Evolutionary conservation across 1,284 basidiomycete species (phyloP).

Genomic region (Ceratobasidium sp.): DNA sequence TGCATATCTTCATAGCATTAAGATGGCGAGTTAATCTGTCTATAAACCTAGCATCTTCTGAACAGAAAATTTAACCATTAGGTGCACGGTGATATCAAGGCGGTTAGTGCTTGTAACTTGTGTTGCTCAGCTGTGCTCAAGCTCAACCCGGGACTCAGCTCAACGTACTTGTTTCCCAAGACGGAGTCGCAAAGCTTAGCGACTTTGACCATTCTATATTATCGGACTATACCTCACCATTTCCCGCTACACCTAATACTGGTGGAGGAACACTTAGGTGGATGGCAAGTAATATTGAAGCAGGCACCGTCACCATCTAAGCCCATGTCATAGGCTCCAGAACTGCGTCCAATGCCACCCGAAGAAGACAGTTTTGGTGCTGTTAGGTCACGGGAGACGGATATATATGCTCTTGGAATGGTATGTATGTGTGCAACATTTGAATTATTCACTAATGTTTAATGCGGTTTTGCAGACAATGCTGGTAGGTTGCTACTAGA

Average conservation of each 20-base stretch:
- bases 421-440: neutral
- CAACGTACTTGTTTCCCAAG: neutral
- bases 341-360: neutral
- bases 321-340: conserved; percentile 2
- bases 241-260: conserved; percentile 12
- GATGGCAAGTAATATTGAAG: neutral
- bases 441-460: neutral
- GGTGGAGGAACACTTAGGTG: conserved; percentile 27
- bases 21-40: neutral
- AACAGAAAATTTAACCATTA: neutral
- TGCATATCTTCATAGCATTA: conserved; percentile 5
- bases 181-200: conserved; percentile 6
- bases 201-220: conserved; percentile 33
- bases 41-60: no score
- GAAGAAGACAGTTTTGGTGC: neutral
- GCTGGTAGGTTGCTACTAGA: neutral
- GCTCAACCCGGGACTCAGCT: neutral
- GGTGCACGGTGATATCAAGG: conserved; percentile 26
- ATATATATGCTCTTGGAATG: conserved; percentile 31
- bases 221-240: neutral
- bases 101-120: neutral
- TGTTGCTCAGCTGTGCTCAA: neutral
- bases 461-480: neutral
- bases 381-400: neutral
- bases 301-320: neutral